Percentiles rank a stretch among this genome's conserved stretches.
These are phyloP conservation scores for Casuarina glauca DNA, from an alignment of 306 rosid species.

Conservation along the genomic window DNA sequence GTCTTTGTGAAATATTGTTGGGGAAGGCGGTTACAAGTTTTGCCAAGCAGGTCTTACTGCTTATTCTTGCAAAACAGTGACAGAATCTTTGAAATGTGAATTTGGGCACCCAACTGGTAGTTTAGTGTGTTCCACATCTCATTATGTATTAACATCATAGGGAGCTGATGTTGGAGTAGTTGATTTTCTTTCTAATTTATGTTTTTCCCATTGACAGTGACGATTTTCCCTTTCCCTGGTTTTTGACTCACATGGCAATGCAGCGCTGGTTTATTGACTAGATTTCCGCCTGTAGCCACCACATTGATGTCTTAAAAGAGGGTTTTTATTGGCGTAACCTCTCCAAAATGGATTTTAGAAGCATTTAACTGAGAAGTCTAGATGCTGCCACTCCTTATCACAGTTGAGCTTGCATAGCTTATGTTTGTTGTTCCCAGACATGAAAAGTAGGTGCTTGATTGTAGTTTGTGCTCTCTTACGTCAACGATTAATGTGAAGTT, in stretches of 20 bases:
- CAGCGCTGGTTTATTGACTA: background rate
- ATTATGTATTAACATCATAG: background rate
- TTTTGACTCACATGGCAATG: background rate
- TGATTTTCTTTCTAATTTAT: background rate
- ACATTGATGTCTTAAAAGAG: background rate
- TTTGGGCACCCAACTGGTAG: background rate
- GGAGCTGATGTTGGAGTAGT: background rate
- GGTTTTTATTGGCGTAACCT: background rate
- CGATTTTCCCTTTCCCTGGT: background rate
- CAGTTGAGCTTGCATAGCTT: background rate
- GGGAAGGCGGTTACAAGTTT: background rate
- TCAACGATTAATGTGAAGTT: no score
- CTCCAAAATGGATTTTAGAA: background rate
- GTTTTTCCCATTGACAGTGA: background rate
- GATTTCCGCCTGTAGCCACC: background rate
- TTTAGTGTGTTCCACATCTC: background rate
- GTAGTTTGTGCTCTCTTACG: background rate
- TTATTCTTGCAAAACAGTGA: background rate
- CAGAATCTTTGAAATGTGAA: background rate
- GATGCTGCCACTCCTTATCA: background rate
- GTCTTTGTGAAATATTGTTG: slow-evolving; percentile 34
- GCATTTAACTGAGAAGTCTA: background rate
- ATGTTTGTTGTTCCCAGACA: background rate
- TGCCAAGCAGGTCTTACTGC: slow-evolving; percentile 10
- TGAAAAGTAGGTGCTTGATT: background rate